Evolutionary conservation across 2,329 filamentous ascomycete genomes (phyloP).

Genomic region (Corynespora cassiicola): DNA sequence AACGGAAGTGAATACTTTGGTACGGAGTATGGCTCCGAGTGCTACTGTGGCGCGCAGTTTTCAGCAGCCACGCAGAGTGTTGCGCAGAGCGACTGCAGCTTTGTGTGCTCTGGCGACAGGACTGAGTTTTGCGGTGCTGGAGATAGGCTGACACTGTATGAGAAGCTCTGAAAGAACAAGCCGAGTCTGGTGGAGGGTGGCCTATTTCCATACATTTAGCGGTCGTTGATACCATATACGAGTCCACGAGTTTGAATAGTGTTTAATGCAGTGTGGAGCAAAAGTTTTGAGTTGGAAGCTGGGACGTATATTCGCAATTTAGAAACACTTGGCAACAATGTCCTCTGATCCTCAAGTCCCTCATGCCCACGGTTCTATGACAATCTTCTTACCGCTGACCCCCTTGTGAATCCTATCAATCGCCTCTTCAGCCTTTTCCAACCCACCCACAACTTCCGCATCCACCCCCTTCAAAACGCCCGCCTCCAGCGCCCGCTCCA

Average conservation of each 20-base stretch:
- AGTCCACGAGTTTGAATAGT: no score
- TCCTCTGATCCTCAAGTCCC: no score
- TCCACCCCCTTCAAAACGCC: constrained; percentile 27
- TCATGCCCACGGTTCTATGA: constrained; percentile 27
- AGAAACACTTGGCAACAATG: no score
- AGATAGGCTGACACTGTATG: constrained; percentile 45
- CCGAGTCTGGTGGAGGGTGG: no score
- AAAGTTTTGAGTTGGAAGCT: no score
- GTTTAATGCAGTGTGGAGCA: no score
- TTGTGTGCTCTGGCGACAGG: constrained; percentile 20
- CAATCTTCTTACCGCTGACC: constrained; percentile 40
- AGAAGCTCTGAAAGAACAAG: no score
- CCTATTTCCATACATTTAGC: no score
- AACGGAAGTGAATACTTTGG: constrained; percentile 17
- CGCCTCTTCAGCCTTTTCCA: constrained; percentile 26
- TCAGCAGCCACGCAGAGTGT: constrained; percentile 12
- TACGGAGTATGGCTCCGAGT: constrained; percentile 23
- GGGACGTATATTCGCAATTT: no score
- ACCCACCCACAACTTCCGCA: constrained; percentile 27
- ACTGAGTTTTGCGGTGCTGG: constrained; percentile 25
- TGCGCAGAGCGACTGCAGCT: constrained; percentile 21
- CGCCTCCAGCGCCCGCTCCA: constrained; percentile 26
- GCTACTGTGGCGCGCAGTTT: constrained; percentile 23
- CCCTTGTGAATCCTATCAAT: constrained; percentile 30
- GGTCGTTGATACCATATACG: no score